These are phyloP conservation scores for Pezicula rhizophila DNA, from an alignment of 2,329 filamentous ascomycete genomes.

Conservation along the genomic window DNA sequence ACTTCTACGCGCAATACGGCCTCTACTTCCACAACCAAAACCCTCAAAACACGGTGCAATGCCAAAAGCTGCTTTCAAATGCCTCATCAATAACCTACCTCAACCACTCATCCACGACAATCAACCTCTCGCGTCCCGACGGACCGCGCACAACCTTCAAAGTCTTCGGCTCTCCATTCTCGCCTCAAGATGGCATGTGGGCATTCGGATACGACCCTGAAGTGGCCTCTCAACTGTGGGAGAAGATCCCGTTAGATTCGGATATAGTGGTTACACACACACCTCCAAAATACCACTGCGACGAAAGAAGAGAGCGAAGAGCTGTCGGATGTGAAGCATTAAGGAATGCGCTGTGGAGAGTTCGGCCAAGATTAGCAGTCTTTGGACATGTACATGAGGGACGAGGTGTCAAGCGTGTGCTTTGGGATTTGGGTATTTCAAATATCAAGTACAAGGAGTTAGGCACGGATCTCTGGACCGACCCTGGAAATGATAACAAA, in stretches of 20 bases:
- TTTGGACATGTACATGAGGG: slow-evolving; percentile 70
- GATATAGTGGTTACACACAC: slow-evolving; percentile 70
- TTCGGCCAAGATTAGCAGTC: slow-evolving; percentile 58
- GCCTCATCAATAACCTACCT: slow-evolving; percentile 58
- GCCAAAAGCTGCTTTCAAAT: slow-evolving; percentile 39
- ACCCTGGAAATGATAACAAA: slow-evolving; percentile 48
- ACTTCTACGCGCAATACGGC: slow-evolving; percentile 52
- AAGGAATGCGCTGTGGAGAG: slow-evolving; percentile 47
- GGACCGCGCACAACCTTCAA: slow-evolving; percentile 57
- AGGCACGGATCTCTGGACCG: slow-evolving; percentile 44
- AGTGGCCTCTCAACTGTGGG: slow-evolving; percentile 46
- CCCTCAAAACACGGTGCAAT: slow-evolving; percentile 46
- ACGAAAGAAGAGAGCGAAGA: slow-evolving; percentile 36
- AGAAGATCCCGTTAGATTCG: slow-evolving; percentile 50
- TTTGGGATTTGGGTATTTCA: slow-evolving; percentile 45
- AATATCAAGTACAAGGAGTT: slow-evolving; percentile 40
- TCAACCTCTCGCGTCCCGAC: slow-evolving; percentile 46
- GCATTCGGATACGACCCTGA: slow-evolving; percentile 57
- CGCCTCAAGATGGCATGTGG: slow-evolving; percentile 52
- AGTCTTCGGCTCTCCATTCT: slow-evolving; percentile 67
- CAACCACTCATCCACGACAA: slow-evolving; percentile 46
- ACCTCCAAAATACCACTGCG: slow-evolving; percentile 55
- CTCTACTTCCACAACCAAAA: slow-evolving; percentile 49
- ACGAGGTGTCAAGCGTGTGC: slow-evolving; percentile 56
- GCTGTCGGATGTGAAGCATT: slow-evolving; percentile 56